phyloP scores from a whole-genome alignment of 805 yeast species.

The Hanseniaspora mollemarum region DNA sequence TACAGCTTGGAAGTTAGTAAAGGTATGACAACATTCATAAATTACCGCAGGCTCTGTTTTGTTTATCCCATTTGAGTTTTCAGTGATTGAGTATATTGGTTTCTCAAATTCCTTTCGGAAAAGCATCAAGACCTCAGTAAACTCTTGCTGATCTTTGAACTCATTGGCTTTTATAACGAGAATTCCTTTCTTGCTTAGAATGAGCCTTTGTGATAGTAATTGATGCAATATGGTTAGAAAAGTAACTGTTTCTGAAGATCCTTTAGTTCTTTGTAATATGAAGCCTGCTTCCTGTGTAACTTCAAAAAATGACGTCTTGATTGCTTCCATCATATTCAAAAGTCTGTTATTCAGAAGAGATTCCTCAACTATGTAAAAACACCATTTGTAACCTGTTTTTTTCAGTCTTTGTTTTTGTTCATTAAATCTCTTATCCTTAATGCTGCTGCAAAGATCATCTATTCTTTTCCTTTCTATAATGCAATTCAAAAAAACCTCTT shows the following conservation, averaged over 20 bases:
- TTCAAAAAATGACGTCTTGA: conserved; percentile 65
- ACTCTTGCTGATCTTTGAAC: conserved; percentile 42
- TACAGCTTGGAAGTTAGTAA: conserved; percentile 50
- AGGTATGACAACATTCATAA: conserved; percentile 36
- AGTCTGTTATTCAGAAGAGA: conserved; percentile 37
- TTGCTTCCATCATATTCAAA: conserved; percentile 45
- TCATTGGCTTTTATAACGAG: conserved; percentile 43
- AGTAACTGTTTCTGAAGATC: conserved; percentile 61
- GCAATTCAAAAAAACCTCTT: conserved; percentile 61
- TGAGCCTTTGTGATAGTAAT: conserved; percentile 39
- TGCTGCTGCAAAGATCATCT: conserved; percentile 73
- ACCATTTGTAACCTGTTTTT: conserved; percentile 54
- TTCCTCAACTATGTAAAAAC: conserved; percentile 74
- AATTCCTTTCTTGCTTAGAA: conserved; percentile 29
- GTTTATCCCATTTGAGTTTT: background rate
- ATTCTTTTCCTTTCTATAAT: conserved; percentile 85
- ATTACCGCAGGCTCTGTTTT: background rate
- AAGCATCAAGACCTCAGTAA: conserved; percentile 31
- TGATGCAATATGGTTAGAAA: conserved; percentile 35
- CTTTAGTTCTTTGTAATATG: conserved; percentile 53
- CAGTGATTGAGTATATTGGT: too few species aligned
- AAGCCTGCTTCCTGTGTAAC: conserved; percentile 57
- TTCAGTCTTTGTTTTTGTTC: conserved; percentile 77
- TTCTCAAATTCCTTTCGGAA: conserved; percentile 39
- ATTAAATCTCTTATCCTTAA: conserved; percentile 74